These are phyloP conservation scores for Colletotrichum viniferum DNA, from an alignment of 2,329 filamentous ascomycete genomes.

Conservation along the genomic window DNA sequence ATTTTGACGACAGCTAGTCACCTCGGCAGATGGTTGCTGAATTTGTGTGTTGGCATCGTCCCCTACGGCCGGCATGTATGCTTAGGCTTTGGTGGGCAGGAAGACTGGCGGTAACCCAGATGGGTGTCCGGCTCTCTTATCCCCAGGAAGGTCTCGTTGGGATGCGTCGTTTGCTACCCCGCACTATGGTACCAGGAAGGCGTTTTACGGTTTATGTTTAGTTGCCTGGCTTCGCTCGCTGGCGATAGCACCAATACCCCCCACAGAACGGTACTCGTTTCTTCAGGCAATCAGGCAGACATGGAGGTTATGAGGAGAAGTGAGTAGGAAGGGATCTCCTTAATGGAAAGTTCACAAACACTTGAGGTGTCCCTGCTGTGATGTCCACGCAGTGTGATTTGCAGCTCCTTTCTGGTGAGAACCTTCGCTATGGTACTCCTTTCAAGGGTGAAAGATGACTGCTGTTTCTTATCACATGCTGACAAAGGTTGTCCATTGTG, in stretches of 20 bases:
- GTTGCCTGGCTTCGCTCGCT: conserved; percentile 35
- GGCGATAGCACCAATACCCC: conserved; percentile 39
- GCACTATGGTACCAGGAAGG: conserved; percentile 33
- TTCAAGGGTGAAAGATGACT: neutral
- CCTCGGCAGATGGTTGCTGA: neutral
- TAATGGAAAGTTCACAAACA: conserved; percentile 20
- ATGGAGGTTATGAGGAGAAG: conserved; percentile 15
- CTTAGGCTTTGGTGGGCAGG: conserved; percentile 33
- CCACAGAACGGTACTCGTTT: conserved; percentile 36
- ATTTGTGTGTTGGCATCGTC: neutral
- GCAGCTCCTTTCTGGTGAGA: neutral
- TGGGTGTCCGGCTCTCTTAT: conserved; percentile 29
- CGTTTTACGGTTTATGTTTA: conserved; percentile 44
- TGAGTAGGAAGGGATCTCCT: conserved; percentile 11
- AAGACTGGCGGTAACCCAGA: conserved; percentile 45
- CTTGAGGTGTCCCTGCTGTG: neutral
- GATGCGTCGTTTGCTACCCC: conserved; percentile 20
- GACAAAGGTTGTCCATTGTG: neutral
- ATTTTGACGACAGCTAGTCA: conserved; percentile 17
- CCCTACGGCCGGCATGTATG: conserved; percentile 15
- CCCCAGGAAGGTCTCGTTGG: conserved; percentile 9
- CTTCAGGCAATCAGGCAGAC: conserved; percentile 33
- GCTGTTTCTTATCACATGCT: neutral
- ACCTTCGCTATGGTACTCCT: neutral
- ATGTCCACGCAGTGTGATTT: neutral